These are phyloP conservation scores for Diaporthe ilicicola DNA, from an alignment of 2,329 filamentous ascomycete species.

Conservation along the genomic window DNA sequence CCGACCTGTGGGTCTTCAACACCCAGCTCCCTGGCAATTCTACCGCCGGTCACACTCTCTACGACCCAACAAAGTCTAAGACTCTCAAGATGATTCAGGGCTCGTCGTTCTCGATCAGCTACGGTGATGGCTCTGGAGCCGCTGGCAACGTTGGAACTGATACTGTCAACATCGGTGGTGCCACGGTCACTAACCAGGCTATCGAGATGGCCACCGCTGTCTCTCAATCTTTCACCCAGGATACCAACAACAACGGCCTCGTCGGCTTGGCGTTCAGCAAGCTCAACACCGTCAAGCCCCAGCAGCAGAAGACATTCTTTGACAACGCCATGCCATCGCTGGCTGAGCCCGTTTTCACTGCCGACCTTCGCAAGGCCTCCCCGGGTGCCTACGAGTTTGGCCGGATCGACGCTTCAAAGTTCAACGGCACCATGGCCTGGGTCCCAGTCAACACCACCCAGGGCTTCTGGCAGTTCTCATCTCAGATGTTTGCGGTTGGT, in stretches of 20 bases:
- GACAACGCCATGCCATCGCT: conserved; percentile 72
- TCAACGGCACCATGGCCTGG: conserved; percentile 69
- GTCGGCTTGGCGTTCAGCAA: conserved; percentile 73
- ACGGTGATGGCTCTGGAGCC: conserved; percentile 73
- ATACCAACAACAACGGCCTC: conserved; percentile 72
- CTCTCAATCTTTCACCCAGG: conserved; percentile 64
- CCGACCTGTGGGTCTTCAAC: conserved; percentile 80
- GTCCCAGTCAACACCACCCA: conserved; percentile 66
- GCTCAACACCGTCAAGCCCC: conserved; percentile 71
- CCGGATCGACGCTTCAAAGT: conserved; percentile 70
- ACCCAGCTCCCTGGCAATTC: conserved; percentile 57
- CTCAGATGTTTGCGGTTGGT: conserved; percentile 64
- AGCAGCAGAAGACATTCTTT: conserved; percentile 76
- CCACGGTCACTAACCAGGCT: conserved; percentile 68
- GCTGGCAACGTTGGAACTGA: conserved; percentile 74
- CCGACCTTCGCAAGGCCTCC: conserved; percentile 67
- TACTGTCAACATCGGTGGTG: conserved; percentile 72
- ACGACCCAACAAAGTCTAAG: conserved; percentile 47
- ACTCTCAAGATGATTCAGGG: conserved; percentile 48
- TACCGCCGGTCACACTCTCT: conserved; percentile 57
- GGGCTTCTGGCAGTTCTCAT: conserved; percentile 76
- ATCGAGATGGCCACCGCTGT: conserved; percentile 71
- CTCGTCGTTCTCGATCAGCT: conserved; percentile 69
- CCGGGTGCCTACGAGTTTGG: conserved; percentile 79
- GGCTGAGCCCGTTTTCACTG: conserved; percentile 74